These are phyloP conservation scores for Alternaria ventricosa DNA, from an alignment of 2,329 filamentous ascomycete species.

Conservation along the genomic window DNA sequence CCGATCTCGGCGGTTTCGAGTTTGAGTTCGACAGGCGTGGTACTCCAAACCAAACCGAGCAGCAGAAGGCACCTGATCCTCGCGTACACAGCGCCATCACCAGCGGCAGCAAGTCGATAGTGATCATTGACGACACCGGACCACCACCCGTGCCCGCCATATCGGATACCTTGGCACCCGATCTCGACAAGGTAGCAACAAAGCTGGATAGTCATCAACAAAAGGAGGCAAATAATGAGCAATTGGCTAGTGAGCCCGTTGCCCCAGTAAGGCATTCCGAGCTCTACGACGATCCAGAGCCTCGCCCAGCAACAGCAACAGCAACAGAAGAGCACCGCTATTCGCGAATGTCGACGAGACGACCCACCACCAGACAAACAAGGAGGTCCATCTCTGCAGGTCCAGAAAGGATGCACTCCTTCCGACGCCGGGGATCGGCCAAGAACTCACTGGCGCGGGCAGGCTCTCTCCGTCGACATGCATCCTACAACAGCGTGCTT, in stretches of 20 bases:
- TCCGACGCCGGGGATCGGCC: constrained; percentile 42
- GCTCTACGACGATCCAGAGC: constrained; percentile 23
- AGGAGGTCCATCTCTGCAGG: constrained; percentile 42
- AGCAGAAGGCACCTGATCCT: constrained; percentile 38
- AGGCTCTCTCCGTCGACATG: constrained; percentile 60
- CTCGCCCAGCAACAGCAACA: constrained; percentile 8
- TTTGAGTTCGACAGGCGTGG: constrained; percentile 43
- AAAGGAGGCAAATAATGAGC: constrained; percentile 26
- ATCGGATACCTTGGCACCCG: constrained; percentile 55
- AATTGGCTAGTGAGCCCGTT: constrained; percentile 14
- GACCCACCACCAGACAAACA: constrained; percentile 22
- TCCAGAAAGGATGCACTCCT: constrained; percentile 43
- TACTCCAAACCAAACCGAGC: constrained; percentile 18
- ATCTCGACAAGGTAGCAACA: constrained; percentile 12
- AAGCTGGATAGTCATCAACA: constrained; percentile 11
- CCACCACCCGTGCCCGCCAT: constrained; percentile 61
- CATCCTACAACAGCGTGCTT: constrained; percentile 66
- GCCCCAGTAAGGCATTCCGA: constrained; percentile 25
- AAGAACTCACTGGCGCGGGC: constrained; percentile 37
- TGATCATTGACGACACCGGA: constrained; percentile 79
- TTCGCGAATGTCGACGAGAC: constrained; percentile 27
- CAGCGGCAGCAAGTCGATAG: constrained; percentile 84
- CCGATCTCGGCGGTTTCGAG: constrained; percentile 41
- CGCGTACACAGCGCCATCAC: constrained; percentile 66
- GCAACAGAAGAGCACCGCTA: constrained; percentile 22